Evolutionary conservation across 495 filamentous ascomycete species (phyloP), one percentile per base, ranked within the genome.

Genomic region (Hypoxylon rickii): DNA sequence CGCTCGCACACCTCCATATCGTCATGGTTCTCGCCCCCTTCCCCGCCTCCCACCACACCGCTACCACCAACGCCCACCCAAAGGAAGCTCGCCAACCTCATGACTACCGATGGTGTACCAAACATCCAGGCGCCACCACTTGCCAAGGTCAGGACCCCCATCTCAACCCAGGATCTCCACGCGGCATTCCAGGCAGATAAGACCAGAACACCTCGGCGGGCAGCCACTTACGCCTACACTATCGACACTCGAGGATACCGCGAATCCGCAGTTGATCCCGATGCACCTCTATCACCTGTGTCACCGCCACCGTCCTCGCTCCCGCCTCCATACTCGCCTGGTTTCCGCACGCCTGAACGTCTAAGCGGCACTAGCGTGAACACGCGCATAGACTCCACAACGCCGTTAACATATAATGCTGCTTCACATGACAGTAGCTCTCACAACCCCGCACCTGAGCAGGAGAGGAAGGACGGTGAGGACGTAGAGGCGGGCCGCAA

Each of bases 21-120:
- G 10, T 50, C 48, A 2, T 63, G 59, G 59, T 63, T 63, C 40
- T 63, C 52, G 18, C 59, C 59, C 10, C 59, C 59, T 2, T 63
- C 59, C 6, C 59, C 59, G 11, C 59, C 59, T 16, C 59, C 59
- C 19, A 52, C 37, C 1, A 18, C 59, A 15, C 59, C 59, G 31
- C 48, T 63, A 16, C 59, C 59, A 8, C 59, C 59, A 5, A 56
- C 52, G 1, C 59, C 59, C 8, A 29, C 32, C 1, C 53, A 56
- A 37, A 56, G 17, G 11, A 57, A 24, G 33, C 20, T 63, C 12
- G 59, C 59, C 7, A 57, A 46, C 44, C 45, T 61, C 44, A 54
- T 55, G 38, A 39, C 44, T 21, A 33, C 43, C 3, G 39, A 50
- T 26, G 50, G 50, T 2, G 39, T 55, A 7, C 50, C 54, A 43